Percentiles rank a stretch among this genome's conserved stretches.
phyloP scores from a whole-genome alignment of 1,284 basidiomycete species.

The Rhodotorula glutinis region DNA sequence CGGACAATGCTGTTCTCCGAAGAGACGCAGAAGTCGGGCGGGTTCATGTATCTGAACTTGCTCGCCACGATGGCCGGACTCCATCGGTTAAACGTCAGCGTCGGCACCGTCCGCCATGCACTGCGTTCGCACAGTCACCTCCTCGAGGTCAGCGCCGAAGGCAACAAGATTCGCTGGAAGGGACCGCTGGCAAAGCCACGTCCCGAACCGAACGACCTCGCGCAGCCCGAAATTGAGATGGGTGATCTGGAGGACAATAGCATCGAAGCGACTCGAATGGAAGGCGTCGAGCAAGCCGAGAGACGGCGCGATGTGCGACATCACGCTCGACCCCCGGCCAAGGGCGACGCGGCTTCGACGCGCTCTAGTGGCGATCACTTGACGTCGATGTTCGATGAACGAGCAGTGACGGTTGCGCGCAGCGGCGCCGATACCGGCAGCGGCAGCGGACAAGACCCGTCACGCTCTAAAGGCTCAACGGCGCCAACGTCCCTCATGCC shows the following conservation, averaged over 20 bases:
- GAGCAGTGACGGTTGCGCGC: neutral
- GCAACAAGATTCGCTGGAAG: constrained; percentile 26
- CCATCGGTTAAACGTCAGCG: constrained; percentile 27
- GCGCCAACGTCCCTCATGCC: constrained; percentile 23
- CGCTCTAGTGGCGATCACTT: constrained; percentile 1
- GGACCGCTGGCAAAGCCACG: constrained; percentile 15
- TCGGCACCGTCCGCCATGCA: constrained; percentile 21
- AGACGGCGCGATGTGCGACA: neutral
- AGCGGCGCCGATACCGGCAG: neutral
- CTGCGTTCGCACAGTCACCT: constrained; percentile 18
- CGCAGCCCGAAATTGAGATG: neutral
- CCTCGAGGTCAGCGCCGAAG: constrained; percentile 26
- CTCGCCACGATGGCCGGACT: constrained; percentile 29
- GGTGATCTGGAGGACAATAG: constrained; percentile 15
- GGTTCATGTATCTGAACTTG: constrained; percentile 36
- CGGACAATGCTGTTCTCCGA: constrained; percentile 25
- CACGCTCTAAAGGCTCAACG: constrained; percentile 9
- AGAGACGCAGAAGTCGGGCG: constrained; percentile 11
- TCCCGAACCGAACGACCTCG: neutral
- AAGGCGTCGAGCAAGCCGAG: constrained; percentile 1
- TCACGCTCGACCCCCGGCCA: neutral
- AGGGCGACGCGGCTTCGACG: neutral
- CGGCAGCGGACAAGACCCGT: neutral
- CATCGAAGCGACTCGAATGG: constrained; percentile 7
- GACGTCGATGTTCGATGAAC: constrained; percentile 18